Percentiles rank a stretch among this genome's conserved stretches.
phyloP scores from a whole-genome alignment of 2,329 filamentous ascomycete species.

The Alternaria ethzedia region DNA sequence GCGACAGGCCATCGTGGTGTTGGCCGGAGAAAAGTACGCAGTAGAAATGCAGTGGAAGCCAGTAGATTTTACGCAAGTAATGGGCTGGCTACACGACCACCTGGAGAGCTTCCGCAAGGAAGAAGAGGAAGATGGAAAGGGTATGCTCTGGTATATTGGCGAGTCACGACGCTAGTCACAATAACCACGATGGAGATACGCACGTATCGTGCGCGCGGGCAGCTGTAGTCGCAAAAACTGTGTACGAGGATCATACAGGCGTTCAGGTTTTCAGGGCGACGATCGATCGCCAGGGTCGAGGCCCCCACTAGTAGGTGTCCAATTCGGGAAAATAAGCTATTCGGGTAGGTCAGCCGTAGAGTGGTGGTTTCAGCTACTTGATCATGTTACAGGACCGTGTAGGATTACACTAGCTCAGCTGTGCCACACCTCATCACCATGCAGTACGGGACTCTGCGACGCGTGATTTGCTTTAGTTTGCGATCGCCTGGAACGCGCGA shows the following conservation, averaged over 20 bases:
- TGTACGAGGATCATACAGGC: conserved; percentile 17
- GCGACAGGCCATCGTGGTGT: conserved; percentile 40
- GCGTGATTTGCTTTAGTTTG: background rate
- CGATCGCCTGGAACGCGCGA: conserved; percentile 1
- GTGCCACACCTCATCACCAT: conserved; percentile 4
- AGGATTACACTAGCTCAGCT: conserved; percentile 19
- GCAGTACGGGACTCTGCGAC: background rate
- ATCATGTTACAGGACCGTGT: conserved; percentile 21
- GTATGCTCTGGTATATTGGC: conserved; percentile 35
- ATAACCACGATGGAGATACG: background rate
- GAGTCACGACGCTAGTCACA: conserved; percentile 12
- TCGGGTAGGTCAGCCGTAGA: conserved; percentile 21
- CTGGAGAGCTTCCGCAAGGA: conserved; percentile 35
- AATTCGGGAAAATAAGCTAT: conserved; percentile 10
- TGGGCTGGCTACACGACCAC: conserved; percentile 38
- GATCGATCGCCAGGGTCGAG: conserved; percentile 11
- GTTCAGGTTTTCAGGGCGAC: conserved; percentile 1
- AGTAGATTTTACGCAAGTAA: conserved; percentile 37
- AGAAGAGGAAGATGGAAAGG: conserved; percentile 37
- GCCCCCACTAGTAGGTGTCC: conserved; percentile 5
- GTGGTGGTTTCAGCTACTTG: conserved; percentile 20
- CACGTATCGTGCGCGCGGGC: background rate
- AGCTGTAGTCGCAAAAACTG: conserved; percentile 12
- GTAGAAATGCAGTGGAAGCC: conserved; percentile 41
- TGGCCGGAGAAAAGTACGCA: conserved; percentile 42